These are phyloP conservation scores for Phaeosphaeriaceae sp. DNA, from an alignment of 2,329 filamentous ascomycete species.

Conservation along the genomic window DNA sequence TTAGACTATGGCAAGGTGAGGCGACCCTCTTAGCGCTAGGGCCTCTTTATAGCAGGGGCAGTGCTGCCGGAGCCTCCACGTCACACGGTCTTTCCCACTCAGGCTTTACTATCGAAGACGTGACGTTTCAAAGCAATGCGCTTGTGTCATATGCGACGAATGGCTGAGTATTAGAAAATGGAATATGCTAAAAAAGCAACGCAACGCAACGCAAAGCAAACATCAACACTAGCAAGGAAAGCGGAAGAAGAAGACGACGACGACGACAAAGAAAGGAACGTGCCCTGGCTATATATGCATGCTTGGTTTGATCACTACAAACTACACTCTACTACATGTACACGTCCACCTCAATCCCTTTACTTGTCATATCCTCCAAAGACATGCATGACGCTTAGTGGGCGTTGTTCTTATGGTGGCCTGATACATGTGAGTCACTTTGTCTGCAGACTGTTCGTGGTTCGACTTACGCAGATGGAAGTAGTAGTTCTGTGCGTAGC, in stretches of 20 bases:
- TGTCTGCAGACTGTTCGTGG: slow-evolving; percentile 9
- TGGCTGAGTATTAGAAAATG: too few species aligned
- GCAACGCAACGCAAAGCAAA: too few species aligned
- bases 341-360: slow-evolving; percentile 32
- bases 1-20: slow-evolving; percentile 12
- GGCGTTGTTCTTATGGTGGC: slow-evolving; percentile 99
- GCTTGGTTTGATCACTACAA: slow-evolving; percentile 31
- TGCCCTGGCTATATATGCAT: slow-evolving; percentile 30
- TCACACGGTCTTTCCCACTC: slow-evolving; percentile 1
- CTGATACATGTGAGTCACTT: slow-evolving; percentile 57
- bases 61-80: slow-evolving; percentile 4
- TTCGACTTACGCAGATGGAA: slow-evolving; percentile 91
- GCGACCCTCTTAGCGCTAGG: slow-evolving; percentile 25
- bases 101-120: neutral
- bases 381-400: slow-evolving; percentile 66
- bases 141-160: too few species aligned
- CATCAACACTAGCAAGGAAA: too few species aligned
- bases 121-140: too few species aligned
- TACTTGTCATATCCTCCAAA: slow-evolving; percentile 7
- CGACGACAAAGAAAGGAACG: neutral
- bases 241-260: neutral
- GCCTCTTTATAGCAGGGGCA: slow-evolving; percentile 12
- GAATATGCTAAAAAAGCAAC: too few species aligned
- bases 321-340: slow-evolving; percentile 50
- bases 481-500: slow-evolving; percentile 99